Base-by-base conservation (phyloP, 2,329 filamentous ascomycete species). In the Gremmenia infestans region DNA sequence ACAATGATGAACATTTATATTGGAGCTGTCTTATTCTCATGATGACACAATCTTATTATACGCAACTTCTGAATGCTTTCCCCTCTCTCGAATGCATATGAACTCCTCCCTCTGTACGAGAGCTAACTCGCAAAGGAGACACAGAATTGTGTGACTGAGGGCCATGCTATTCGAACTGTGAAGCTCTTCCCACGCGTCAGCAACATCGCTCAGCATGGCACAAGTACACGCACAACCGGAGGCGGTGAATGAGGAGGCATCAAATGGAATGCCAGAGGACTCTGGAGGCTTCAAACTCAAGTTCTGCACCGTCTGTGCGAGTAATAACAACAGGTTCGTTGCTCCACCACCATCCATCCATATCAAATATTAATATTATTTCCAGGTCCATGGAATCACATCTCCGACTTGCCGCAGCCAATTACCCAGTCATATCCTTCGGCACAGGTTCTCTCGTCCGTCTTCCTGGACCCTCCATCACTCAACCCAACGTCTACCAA, bases 231-330 rank as follows among this genome's bases (percentile, higher is more conserved):
- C 53, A 4, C 56, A 60, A 49, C 32, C 46, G 35, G 56, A 54
- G 23, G 48, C 48, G 32, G 54, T 49, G 22, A 64, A 64, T 57
- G 62, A 58, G 14, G 52, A 53, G 52, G 55, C 54, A 15, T 53
- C 60, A 17, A 65, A 66, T 52, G 62, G 60, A 35, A 60, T 63
- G 46, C 54, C 60, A 7, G 52, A 43, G 56, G 66, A 70, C 53
- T 57, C 60, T 50, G 63, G 60, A n/a, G 82, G 80, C 52, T 96
- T 86, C 80, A 96, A 94, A 74, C 81, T 99, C 60, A 95, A 89
- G 70, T 97, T 97, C 74, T 97, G 92, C 78, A 97, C 94, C 2
- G 93, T 99, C n/a, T 99, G 94, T 74, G 94, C 94, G 7, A 96
- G 91, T 68, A 99, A 99, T 68, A 91, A 99, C 73, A 99, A 99